Evolutionary conservation across 495 filamentous ascomycete species (phyloP).

Genomic region (Opeltia flavorubescens): DNA sequence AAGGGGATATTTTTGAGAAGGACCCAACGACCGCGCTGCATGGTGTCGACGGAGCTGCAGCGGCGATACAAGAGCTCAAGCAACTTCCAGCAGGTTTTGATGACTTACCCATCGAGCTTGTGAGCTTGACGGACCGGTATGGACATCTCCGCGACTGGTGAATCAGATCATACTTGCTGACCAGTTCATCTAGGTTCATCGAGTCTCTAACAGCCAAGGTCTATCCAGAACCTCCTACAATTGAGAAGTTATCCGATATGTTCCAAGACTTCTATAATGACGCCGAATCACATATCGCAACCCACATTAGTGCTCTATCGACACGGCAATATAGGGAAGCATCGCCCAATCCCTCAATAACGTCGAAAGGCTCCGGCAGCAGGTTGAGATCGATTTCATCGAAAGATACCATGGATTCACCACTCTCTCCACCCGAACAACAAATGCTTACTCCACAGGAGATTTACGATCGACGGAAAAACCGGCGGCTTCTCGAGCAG

Average conservation of each 20-base stretch:
- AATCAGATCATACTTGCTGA: constrained; percentile 7
- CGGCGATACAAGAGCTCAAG: constrained; percentile 15
- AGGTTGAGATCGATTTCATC: constrained; percentile 10
- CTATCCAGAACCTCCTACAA: constrained; percentile 66
- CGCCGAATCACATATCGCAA: constrained; percentile 70
- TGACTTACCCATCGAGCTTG: constrained; percentile 82
- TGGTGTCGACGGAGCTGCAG: constrained; percentile 5
- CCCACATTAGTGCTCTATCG: constrained; percentile 72
- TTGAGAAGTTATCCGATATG: constrained; percentile 67
- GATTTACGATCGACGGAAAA: constrained; percentile 62
- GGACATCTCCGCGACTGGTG: constrained; percentile 3
- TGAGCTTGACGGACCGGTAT: constrained; percentile 78
- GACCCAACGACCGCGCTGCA: constrained; percentile 7
- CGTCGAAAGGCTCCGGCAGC: constrained; percentile 24
- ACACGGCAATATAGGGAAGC: constrained; percentile 54
- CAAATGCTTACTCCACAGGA: constrained; percentile 90
- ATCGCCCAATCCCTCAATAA: constrained; percentile 36
- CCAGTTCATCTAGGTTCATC: constrained; percentile 51
- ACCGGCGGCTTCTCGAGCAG: constrained; percentile 58
- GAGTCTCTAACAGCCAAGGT: constrained; percentile 81
- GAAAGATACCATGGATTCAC: constrained; percentile 10
- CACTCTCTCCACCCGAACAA: constrained; percentile 36
- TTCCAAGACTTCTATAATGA: constrained; percentile 92
- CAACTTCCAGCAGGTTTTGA: constrained; percentile 37
- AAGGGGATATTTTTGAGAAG: constrained; percentile 26